These are phyloP conservation scores for Zopfia rhizophila DNA, from an alignment of 2,329 filamentous ascomycete genomes.

Conservation along the genomic window DNA sequence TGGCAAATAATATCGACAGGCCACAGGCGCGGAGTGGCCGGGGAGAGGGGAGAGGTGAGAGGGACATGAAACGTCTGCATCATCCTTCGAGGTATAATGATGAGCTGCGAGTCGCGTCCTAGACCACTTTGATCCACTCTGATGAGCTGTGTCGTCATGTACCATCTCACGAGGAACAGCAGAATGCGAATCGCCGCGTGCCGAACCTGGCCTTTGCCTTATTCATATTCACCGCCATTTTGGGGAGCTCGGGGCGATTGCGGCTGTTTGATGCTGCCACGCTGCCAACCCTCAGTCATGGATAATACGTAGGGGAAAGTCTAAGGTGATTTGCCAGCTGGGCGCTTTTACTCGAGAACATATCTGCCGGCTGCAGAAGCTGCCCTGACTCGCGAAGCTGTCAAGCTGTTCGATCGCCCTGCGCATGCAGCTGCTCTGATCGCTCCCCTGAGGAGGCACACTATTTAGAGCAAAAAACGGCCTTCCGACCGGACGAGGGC, in stretches of 20 bases:
- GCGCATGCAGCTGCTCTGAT: slow-evolving; percentile 20
- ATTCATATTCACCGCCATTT: slow-evolving; percentile 45
- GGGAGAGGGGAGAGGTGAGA: slow-evolving; percentile 25
- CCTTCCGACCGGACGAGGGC: slow-evolving; percentile 29
- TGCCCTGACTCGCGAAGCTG: slow-evolving; percentile 40
- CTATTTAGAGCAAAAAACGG: slow-evolving; percentile 24
- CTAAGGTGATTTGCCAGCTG: slow-evolving; percentile 32
- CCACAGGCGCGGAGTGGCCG: slow-evolving; percentile 25
- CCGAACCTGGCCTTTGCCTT: slow-evolving; percentile 18
- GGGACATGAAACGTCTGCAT: slow-evolving; percentile 40
- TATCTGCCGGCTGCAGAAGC: slow-evolving; percentile 33
- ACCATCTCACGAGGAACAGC: slow-evolving; percentile 28
- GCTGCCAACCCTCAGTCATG: slow-evolving; percentile 31
- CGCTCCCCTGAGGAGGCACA: slow-evolving; percentile 37
- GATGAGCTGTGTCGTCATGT: slow-evolving; percentile 31
- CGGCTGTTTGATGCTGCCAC: slow-evolving; percentile 37
- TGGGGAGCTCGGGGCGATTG: slow-evolving; percentile 35
- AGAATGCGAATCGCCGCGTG: slow-evolving; percentile 29
- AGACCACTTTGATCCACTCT: slow-evolving; percentile 58
- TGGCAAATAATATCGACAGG: slow-evolving; percentile 45
- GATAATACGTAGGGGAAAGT: slow-evolving; percentile 22
- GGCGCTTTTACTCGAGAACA: slow-evolving; percentile 23
- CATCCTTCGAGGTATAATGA: slow-evolving; percentile 28
- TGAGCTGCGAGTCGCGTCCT: slow-evolving; percentile 79
- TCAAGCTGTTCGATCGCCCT: slow-evolving; percentile 27